Conservation (phyloP, 345 rosid genomes). For the Populus simonii region DNA sequence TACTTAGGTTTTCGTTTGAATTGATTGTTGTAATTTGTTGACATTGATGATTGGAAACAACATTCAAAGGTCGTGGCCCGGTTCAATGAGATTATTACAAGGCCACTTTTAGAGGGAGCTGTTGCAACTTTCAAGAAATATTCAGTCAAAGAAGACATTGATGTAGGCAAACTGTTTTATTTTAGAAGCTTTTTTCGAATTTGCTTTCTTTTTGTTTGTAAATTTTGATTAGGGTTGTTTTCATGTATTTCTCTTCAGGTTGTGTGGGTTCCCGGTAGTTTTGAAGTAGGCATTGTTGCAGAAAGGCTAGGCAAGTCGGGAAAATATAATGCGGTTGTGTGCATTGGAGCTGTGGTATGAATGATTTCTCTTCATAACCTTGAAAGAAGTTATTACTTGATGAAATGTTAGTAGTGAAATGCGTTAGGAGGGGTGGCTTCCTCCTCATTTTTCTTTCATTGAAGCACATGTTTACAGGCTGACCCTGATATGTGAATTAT, state of each 20-base stretch:
- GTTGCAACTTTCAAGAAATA: slow-evolving; percentile 75
- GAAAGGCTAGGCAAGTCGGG: slow-evolving; percentile 72
- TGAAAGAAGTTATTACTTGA: not conserved
- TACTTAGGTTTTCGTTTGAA: not conserved
- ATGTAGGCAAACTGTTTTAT: slow-evolving; percentile 37
- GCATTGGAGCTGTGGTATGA: slow-evolving; percentile 98
- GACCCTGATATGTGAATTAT: slow-evolving; percentile 11
- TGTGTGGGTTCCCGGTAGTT: slow-evolving; percentile 98
- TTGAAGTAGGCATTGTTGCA: slow-evolving; percentile 76
- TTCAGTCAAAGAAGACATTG: slow-evolving; percentile 75
- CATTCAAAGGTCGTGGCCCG: slow-evolving; percentile 78
- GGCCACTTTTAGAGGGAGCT: slow-evolving; percentile 79
- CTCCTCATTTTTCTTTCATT: not conserved
- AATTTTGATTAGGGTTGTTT: not conserved
- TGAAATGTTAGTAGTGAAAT: not conserved
- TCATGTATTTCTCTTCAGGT: slow-evolving; percentile 42
- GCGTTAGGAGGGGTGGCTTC: not conserved
- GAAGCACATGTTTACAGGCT: not conserved
- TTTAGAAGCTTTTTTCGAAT: not conserved
- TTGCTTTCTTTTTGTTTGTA: not conserved
- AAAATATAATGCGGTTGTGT: slow-evolving; percentile 67
- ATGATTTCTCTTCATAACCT: slow-evolving; percentile 3
- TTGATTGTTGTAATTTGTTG: not conserved
- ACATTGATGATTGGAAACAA: not conserved
- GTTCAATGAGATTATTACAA: slow-evolving; percentile 90